Percentiles rank a stretch among this genome's conserved stretches.
Conservation (phyloP, 2,329 filamentous ascomycete genomes). For the Bisporella sp. region DNA sequence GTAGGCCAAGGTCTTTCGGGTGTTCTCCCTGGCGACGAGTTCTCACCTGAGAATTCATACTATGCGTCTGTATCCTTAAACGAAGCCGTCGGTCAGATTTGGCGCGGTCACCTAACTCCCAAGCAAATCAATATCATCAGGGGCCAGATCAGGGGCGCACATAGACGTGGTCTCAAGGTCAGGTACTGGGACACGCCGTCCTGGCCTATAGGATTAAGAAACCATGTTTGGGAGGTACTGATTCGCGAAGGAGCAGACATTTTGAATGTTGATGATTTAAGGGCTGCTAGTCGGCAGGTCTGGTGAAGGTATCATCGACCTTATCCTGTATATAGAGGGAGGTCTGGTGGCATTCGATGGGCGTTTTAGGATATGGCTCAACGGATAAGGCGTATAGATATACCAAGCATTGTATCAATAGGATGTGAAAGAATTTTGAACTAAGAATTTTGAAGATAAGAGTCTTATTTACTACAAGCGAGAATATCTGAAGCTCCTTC, state of each 20-base stretch:
- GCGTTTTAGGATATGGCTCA: no score
- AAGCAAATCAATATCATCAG: constrained; percentile 37
- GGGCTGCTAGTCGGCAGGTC: constrained; percentile 25
- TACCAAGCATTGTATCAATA: no score
- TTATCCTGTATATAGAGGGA: no score
- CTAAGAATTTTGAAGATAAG: no score
- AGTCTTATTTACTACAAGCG: no score
- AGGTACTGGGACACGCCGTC: constrained; percentile 54
- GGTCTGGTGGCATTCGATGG: no score
- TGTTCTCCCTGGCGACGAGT: constrained; percentile 30
- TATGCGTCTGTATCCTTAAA: constrained; percentile 58
- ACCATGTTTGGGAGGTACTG: constrained; percentile 49
- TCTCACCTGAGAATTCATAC: constrained; percentile 51
- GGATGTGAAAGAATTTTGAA: no score
- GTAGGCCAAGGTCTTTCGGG: constrained; percentile 37
- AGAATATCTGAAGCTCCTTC: no score
- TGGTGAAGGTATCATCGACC: constrained; percentile 9
- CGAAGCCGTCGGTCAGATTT: constrained; percentile 42
- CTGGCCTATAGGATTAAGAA: constrained; percentile 47
- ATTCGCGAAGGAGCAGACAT: constrained; percentile 51
- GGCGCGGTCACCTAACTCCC: constrained; percentile 38
- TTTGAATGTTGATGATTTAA: constrained; percentile 55
- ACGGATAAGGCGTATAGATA: no score
- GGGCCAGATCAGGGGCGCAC: constrained; percentile 39
- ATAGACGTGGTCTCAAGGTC: constrained; percentile 45